Conservation (phyloP, 768 basidiomycete genomes). For the Suillus decipiens region DNA sequence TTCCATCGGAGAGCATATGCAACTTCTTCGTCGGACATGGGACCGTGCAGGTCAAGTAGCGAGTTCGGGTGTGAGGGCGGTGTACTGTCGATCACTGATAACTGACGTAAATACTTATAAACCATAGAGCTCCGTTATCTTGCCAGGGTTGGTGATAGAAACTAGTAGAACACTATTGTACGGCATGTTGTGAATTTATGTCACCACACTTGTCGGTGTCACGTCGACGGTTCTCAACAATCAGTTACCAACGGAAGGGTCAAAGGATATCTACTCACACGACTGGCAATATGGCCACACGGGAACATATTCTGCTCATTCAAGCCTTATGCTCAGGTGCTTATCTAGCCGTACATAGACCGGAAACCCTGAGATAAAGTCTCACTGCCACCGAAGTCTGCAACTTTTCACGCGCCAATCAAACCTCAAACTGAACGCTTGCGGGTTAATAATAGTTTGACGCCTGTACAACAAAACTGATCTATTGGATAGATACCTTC, state of each 20-base stretch:
- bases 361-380: neutral
- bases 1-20: constrained; percentile 1
- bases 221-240: neutral
- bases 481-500: neutral
- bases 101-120: neutral
- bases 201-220: neutral
- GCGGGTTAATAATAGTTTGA: neutral
- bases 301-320: neutral
- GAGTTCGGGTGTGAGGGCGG: neutral
- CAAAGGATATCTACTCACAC: neutral
- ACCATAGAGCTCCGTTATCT: neutral
- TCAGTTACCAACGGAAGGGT: neutral
- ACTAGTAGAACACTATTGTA: neutral
- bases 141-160: neutral
- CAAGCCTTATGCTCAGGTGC: neutral
- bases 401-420: neutral
- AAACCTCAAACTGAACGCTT: neutral
- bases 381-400: neutral
- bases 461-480: neutral
- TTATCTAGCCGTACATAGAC: neutral
- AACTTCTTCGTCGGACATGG: constrained; percentile 2
- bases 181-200: neutral
- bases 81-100: neutral
- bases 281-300: neutral
- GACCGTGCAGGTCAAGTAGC: neutral